These are phyloP conservation scores for Dryas drummondii DNA, from an alignment of 306 rosid genomes.

Conservation along the genomic window DNA sequence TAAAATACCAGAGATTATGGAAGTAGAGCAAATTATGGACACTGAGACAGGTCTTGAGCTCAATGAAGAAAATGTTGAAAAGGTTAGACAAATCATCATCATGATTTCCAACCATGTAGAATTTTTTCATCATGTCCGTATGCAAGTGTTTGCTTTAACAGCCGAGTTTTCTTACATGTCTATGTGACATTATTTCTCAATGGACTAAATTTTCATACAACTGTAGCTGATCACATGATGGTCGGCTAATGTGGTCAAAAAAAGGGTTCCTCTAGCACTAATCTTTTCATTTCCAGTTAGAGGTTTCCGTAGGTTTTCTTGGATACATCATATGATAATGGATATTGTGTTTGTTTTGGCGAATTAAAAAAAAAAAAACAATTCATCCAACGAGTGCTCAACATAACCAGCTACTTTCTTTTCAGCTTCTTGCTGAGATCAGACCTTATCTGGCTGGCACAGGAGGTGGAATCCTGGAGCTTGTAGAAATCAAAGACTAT, in stretches of 20 bases:
- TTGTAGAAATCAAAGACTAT: conserved; percentile 61
- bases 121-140: not conserved
- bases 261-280: no score
- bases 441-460: conserved; percentile 93
- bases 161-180: not conserved
- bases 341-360: not conserved
- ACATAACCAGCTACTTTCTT: not conserved
- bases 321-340: not conserved
- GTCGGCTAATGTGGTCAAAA: no score
- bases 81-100: conserved; percentile 39
- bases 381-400: not conserved
- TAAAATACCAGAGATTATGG: conserved; percentile 89
- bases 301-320: no score
- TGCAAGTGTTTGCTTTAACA: conserved; percentile 1
- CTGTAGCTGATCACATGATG: no score
- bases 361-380: not conserved
- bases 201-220: no score
- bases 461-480: conserved; percentile 91
- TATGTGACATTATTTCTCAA: no score
- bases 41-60: conserved; percentile 86
- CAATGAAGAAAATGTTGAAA: conserved; percentile 79
- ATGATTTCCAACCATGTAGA: not conserved
- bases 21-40: conserved; percentile 84
- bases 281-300: not conserved
- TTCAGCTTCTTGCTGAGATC: conserved; percentile 88